Evolutionary conservation across 2,329 filamentous ascomycete species (phyloP), one percentile per base, ranked within the genome.

Genomic region (Xylaria sp.): DNA sequence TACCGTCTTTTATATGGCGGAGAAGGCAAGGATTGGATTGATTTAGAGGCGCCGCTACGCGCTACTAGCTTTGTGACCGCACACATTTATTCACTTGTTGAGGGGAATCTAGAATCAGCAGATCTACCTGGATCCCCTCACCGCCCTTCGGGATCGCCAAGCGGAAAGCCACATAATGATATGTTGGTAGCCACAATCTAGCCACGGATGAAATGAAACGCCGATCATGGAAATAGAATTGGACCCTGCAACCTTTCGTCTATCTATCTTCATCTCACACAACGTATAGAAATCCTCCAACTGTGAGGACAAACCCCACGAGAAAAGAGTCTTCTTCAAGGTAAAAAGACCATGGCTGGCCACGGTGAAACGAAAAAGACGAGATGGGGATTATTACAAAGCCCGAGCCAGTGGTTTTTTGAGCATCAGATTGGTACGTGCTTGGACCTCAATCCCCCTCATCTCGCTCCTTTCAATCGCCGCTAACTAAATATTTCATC

Each of bases 341-440:
- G 35, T n/a, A 35, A 14, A 8, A 37, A n/a, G n/a, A 56, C n/a
- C 37, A 65, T 65, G 61, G 64, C 61, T 23, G 21, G 59, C 12
- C 63, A 58, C 15, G 7, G 33, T 21, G 49, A 60, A 43, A 46
- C 56, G 37, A 49, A 57, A 56, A 45, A 43, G 33, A 45, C 21
- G 52, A 49, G 55, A 15, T 57, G 51, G 19, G 62, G 62, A 23
- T 28, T 56, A 21, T 31, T 52, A 45, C 55, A 62, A 33, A 62
- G 59, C 47, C 59, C 62, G 12, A 59, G 53, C 4, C 50, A 63
- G 23, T 67, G 64, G 64, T 21, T 67, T 15, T 62, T 60, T 12
- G 59, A 67, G 31, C 43, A 67, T 25, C 64, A 67, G 28, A 62
- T 65, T n/a, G 62, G 64, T 67, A 67, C 12, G 52, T 47, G 31